Conservation (phyloP, 768 basidiomycete species). For the Tubosaeta brunneosetosa region DNA sequence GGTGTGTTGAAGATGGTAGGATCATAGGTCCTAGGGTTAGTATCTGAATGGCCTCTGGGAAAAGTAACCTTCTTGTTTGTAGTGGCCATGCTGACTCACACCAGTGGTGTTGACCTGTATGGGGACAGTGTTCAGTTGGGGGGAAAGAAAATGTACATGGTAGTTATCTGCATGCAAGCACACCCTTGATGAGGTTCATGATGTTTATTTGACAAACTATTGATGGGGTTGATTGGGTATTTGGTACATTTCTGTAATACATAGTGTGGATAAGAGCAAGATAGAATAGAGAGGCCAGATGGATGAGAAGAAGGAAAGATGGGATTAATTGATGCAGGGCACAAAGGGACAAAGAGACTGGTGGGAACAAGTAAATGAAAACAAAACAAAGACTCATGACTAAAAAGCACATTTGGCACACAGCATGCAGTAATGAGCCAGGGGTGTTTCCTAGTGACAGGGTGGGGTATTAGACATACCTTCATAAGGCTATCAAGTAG, state of each 20-base stretch:
- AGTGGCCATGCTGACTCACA: slow-evolving; percentile 42
- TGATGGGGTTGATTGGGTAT: slow-evolving; percentile 34
- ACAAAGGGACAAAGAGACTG: neutral
- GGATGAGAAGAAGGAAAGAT: slow-evolving; percentile 3
- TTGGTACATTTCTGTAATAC: slow-evolving; percentile 42
- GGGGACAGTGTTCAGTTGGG: no score
- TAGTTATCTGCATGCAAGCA: slow-evolving; percentile 50
- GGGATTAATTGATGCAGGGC: neutral
- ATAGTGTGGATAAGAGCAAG: slow-evolving; percentile 13
- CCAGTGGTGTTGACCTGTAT: slow-evolving; percentile 51
- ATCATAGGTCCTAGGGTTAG: slow-evolving; percentile 66
- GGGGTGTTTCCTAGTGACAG: slow-evolving; percentile 2
- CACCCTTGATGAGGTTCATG: slow-evolving; percentile 51
- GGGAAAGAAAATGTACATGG: no score
- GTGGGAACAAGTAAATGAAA: neutral
- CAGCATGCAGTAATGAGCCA: neutral
- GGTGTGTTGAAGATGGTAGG: slow-evolving; percentile 36
- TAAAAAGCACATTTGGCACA: neutral
- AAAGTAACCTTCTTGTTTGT: slow-evolving; percentile 52
- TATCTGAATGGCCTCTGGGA: slow-evolving; percentile 69
- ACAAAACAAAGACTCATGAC: neutral
- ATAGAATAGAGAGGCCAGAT: neutral
- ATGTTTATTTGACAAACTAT: slow-evolving; percentile 43
- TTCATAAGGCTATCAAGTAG: slow-evolving; percentile 16
- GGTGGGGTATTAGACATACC: no score